These are phyloP conservation scores for Phytophthora megakarya DNA, from an alignment of 352 stramenopile species.

Conservation along the genomic window DNA sequence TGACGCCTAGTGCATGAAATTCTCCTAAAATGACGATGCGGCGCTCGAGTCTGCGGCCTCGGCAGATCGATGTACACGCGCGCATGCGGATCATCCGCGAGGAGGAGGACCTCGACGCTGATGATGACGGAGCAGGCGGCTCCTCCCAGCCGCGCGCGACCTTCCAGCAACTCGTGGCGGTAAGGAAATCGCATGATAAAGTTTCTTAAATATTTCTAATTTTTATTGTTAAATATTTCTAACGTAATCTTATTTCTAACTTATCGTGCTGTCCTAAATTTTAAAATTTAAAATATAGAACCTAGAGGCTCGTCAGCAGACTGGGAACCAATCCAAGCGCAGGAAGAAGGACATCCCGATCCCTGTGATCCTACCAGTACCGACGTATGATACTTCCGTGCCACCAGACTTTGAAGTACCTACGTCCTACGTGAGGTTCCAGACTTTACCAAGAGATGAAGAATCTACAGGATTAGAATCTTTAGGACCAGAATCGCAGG, in stretches of 20 bases:
- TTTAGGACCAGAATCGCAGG: slow-evolving; percentile 40
- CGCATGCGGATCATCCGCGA: slow-evolving; percentile 84
- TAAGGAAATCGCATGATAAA: slow-evolving; percentile 29
- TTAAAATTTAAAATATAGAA: slow-evolving; percentile 39
- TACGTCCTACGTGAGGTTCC: slow-evolving; percentile 85
- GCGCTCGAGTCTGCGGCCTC: slow-evolving; percentile 82
- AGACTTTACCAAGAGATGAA: slow-evolving; percentile 54
- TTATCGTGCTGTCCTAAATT: slow-evolving; percentile 4
- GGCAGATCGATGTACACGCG: slow-evolving; percentile 89
- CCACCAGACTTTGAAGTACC: slow-evolving; percentile 71
- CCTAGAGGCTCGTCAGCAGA: slow-evolving; percentile 62
- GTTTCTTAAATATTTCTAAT: neutral
- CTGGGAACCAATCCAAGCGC: slow-evolving; percentile 42
- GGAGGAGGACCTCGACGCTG: slow-evolving; percentile 76
- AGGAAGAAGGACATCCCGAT: slow-evolving; percentile 91
- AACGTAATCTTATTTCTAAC: slow-evolving; percentile 10
- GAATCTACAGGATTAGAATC: slow-evolving; percentile 25
- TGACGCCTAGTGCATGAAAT: slow-evolving; percentile 20
- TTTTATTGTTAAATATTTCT: neutral
- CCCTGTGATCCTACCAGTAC: slow-evolving; percentile 72
- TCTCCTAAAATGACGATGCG: slow-evolving; percentile 46
- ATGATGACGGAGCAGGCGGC: slow-evolving; percentile 53
- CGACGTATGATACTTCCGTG: slow-evolving; percentile 72
- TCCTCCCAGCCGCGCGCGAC: slow-evolving; percentile 46
- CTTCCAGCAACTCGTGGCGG: slow-evolving; percentile 79